Evolutionary conservation across 1,284 basidiomycete genomes (phyloP).

Genomic region (Cryptococcus jaspeensis): DNA sequence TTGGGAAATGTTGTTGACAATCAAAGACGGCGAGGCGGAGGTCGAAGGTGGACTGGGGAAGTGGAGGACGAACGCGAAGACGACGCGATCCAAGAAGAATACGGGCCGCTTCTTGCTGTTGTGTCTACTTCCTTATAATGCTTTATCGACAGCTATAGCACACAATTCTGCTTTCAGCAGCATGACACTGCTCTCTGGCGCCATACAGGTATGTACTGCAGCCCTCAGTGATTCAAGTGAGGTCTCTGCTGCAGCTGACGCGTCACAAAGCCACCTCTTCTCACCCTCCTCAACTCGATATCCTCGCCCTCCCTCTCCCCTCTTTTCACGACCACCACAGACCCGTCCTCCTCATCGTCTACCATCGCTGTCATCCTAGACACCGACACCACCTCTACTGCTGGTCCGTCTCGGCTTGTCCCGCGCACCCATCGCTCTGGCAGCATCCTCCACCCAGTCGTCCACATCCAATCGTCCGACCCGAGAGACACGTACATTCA

Average conservation of each 20-base stretch:
- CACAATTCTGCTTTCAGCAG: not conserved
- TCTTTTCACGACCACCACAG: constrained; percentile 60
- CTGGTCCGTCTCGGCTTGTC: not conserved
- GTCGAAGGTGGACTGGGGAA: constrained; percentile 6
- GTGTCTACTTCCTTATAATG: not conserved
- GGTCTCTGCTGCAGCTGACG: not conserved
- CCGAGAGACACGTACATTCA: constrained; percentile 67
- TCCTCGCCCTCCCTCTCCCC: constrained; percentile 61
- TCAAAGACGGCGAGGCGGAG: no score
- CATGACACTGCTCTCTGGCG: constrained; percentile 25
- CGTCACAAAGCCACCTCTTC: constrained; percentile 59
- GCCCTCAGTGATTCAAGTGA: not conserved
- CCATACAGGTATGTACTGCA: constrained; percentile 25
- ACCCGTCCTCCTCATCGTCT: constrained; percentile 60
- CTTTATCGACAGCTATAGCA: not conserved
- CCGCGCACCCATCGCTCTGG: constrained; percentile 4
- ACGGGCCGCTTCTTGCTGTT: not conserved
- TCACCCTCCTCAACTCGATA: constrained; percentile 77
- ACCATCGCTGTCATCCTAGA: constrained; percentile 67
- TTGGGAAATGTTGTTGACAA: no score
- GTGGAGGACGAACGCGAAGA: no score
- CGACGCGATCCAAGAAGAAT: not conserved
- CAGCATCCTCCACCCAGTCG: constrained; percentile 59
- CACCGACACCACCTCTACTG: constrained; percentile 24
- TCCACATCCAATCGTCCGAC: constrained; percentile 80